These are phyloP conservation scores for Colletotrichum noveboracense DNA, from an alignment of 2,329 filamentous ascomycete genomes.

Conservation along the genomic window DNA sequence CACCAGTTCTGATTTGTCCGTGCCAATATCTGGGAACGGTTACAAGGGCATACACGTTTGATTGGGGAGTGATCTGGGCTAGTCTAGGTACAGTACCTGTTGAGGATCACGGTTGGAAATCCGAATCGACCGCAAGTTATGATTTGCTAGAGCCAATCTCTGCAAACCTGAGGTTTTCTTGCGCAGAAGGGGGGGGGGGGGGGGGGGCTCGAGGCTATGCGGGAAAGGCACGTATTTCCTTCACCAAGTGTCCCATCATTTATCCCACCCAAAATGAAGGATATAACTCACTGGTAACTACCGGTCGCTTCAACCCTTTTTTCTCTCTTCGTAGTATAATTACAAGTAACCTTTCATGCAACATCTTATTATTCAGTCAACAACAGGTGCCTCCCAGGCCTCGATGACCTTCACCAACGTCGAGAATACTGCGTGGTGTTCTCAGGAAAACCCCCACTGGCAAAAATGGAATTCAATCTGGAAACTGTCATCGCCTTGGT, in stretches of 20 bases:
- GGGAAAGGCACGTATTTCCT: neutral
- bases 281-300: fast-evolving
- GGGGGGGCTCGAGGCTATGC: neutral
- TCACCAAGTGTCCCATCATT: neutral
- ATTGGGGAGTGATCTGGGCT: neutral
- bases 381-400: fast-evolving
- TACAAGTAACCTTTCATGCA: neutral
- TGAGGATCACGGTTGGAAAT: neutral
- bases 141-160: neutral
- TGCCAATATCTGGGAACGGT: neutral
- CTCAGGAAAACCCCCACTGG: fast-evolving
- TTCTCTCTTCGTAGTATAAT: fast-evolving
- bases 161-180: neutral
- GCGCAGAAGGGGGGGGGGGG: neutral
- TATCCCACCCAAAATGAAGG: fast-evolving
- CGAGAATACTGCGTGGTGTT: fast-evolving
- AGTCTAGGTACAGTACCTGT: fast-evolving
- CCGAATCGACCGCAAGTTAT: neutral
- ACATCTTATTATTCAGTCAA: neutral
- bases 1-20: neutral
- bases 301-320: neutral
- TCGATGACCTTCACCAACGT: neutral
- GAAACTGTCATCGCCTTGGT: neutral
- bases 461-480: neutral
- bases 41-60: neutral